Evolutionary conservation across 1,139 yeast genomes (phyloP).

Genomic region (Suhomyces kunorum): DNA sequence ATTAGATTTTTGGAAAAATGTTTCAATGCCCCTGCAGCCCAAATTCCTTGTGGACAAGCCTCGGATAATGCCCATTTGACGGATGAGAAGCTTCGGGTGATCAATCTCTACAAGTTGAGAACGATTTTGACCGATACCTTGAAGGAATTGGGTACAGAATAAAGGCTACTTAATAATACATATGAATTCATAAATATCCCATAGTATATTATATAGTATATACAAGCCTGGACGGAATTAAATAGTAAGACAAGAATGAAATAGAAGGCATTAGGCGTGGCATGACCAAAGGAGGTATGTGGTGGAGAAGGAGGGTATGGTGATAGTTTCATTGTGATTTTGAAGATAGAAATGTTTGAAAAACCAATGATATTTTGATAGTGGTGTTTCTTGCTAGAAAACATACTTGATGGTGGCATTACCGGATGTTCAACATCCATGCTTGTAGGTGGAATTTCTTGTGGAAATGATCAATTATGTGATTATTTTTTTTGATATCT

Average conservation of each 20-base stretch:
- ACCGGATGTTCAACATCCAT: too few species aligned
- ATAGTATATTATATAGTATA: slow-evolving; percentile 3
- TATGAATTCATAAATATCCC: background rate
- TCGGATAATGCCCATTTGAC: slow-evolving; percentile 92
- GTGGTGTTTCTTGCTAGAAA: too few species aligned
- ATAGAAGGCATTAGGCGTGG: background rate
- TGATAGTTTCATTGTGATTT: background rate
- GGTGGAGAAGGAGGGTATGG: background rate
- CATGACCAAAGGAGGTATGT: background rate
- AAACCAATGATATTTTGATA: background rate
- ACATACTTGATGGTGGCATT: too few species aligned
- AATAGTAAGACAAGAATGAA: slow-evolving; percentile 12
- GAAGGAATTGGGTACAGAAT: slow-evolving; percentile 35
- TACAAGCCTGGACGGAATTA: slow-evolving; percentile 2
- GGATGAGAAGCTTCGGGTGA: slow-evolving; percentile 79
- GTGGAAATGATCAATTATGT: too few species aligned
- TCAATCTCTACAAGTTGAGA: slow-evolving; percentile 75
- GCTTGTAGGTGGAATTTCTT: too few species aligned
- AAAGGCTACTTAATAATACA: background rate
- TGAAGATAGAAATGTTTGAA: background rate
- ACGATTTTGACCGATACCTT: slow-evolving; percentile 61
- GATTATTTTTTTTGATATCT: too few species aligned
- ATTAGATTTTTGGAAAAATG: slow-evolving; percentile 80
- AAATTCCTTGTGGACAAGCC: slow-evolving; percentile 94
- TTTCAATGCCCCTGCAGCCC: slow-evolving; percentile 88